Conservation (phyloP, 768 basidiomycete genomes). For the Amyloporia xantha region DNA sequence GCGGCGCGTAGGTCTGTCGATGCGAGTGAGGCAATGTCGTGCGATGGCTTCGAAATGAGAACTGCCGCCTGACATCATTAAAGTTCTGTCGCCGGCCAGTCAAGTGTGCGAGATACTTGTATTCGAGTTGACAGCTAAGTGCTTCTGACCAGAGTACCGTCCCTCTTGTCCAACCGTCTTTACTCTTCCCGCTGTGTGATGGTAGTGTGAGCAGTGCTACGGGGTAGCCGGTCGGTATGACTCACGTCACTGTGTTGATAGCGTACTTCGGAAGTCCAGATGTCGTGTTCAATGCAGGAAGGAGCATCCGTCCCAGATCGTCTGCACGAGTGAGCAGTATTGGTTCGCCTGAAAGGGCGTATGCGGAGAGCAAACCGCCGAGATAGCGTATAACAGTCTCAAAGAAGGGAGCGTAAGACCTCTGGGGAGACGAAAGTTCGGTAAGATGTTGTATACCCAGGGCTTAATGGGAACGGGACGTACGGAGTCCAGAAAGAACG, state of each 20-base stretch:
- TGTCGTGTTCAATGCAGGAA: slow-evolving; percentile 64
- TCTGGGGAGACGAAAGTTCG: too few relatives aligned
- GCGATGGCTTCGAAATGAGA: slow-evolving; percentile 37
- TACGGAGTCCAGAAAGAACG: slow-evolving; percentile 39
- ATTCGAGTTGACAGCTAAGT: slow-evolving; percentile 79
- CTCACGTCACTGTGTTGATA: slow-evolving; percentile 60
- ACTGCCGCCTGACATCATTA: slow-evolving; percentile 37
- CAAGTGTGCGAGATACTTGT: slow-evolving; percentile 77
- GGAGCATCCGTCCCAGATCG: slow-evolving; percentile 67
- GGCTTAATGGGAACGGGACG: too few relatives aligned
- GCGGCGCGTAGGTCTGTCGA: slow-evolving; percentile 52
- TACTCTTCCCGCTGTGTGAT: slow-evolving; percentile 37
- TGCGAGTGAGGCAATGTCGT: slow-evolving; percentile 56
- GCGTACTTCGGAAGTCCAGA: slow-evolving; percentile 66
- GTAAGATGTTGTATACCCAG: too few relatives aligned
- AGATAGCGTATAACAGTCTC: slow-evolving; percentile 88
- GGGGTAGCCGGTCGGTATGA: too few relatives aligned
- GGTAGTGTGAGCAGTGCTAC: too few relatives aligned
- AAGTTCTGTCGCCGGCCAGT: slow-evolving; percentile 65
- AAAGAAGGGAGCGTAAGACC: slow-evolving; percentile 50
- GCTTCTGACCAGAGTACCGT: slow-evolving; percentile 59
- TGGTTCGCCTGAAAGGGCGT: slow-evolving; percentile 62
- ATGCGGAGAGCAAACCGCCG: slow-evolving; percentile 80
- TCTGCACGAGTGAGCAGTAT: slow-evolving; percentile 65
- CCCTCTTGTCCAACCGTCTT: slow-evolving; percentile 29